Conservation (phyloP, 2,329 filamentous ascomycete genomes). For the Coniochaeta ligniaria region DNA sequence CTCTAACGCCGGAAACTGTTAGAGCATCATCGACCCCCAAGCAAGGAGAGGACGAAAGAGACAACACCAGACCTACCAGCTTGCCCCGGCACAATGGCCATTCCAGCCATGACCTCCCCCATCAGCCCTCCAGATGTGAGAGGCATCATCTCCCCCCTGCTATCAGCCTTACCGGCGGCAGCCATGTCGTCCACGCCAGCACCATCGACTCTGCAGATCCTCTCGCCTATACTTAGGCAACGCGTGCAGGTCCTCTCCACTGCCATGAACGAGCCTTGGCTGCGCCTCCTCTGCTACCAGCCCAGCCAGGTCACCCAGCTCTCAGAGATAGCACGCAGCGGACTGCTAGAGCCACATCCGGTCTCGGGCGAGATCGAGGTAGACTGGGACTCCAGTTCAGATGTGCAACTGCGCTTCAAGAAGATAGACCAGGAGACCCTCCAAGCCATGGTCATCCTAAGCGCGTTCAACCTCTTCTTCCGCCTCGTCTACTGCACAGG, state of each 20-base stretch:
- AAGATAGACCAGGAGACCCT: constrained; percentile 71
- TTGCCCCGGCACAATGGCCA: not conserved
- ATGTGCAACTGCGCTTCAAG: constrained; percentile 52
- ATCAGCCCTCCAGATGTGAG: constrained; percentile 38
- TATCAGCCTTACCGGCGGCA: constrained; percentile 53
- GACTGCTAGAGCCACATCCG: constrained; percentile 70
- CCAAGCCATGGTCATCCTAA: constrained; percentile 57
- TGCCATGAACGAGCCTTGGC: constrained; percentile 59
- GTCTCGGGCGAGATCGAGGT: constrained; percentile 74
- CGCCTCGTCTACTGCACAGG: constrained; percentile 63
- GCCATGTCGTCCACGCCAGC: constrained; percentile 51
- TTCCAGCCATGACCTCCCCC: constrained; percentile 10
- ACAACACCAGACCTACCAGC: not conserved
- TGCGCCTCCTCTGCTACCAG: constrained; percentile 66
- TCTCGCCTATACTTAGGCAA: constrained; percentile 60
- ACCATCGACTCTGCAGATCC: constrained; percentile 47
- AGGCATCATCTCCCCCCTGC: constrained; percentile 45
- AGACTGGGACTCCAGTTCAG: constrained; percentile 47
- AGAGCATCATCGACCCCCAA: not conserved
- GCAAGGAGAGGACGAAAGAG: not conserved
- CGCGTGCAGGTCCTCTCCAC: constrained; percentile 58
- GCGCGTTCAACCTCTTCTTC: constrained; percentile 52
- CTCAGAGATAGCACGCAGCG: constrained; percentile 51
- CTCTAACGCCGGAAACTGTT: not conserved
- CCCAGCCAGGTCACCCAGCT: constrained; percentile 47